Percentiles rank a stretch among this genome's conserved stretches.
Conservation (phyloP, 306 rosid genomes). For the Hippophae gyantsensis region DNA sequence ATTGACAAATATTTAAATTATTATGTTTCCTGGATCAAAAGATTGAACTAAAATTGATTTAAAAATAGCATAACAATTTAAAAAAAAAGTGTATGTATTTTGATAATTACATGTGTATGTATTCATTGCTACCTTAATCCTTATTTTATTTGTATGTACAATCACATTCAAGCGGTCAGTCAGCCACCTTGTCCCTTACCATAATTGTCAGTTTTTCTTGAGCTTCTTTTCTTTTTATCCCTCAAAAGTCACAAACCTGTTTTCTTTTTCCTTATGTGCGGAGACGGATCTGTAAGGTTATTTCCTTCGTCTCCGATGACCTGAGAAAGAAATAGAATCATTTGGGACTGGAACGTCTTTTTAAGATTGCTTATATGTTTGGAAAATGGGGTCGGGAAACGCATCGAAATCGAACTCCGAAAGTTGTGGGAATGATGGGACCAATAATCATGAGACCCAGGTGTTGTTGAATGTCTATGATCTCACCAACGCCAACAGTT, state of each 20-base stretch:
- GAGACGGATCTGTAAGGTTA: conserved; percentile 32
- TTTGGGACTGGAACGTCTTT: conserved; percentile 8
- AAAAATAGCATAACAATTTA: no score
- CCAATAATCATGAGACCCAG: conserved; percentile 15
- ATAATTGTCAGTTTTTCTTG: not conserved
- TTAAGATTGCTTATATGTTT: conserved; percentile 11
- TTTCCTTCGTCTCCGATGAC: conserved; percentile 14
- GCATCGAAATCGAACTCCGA: conserved; percentile 30
- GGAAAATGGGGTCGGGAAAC: conserved; percentile 50
- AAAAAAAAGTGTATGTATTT: no score
- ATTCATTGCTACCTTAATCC: no score
- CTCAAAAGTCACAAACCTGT: conserved; percentile 6
- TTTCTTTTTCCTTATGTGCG: not conserved
- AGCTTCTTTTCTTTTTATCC: not conserved
- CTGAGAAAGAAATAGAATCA: conserved; percentile 8
- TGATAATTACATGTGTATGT: no score
- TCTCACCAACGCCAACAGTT: conserved; percentile 80
- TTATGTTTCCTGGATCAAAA: no score
- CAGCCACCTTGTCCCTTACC: not conserved
- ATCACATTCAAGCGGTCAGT: not conserved
- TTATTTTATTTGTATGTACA: no score
- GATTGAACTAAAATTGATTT: no score
- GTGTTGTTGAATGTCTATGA: conserved; percentile 83
- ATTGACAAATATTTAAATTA: no score
- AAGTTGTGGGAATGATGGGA: conserved; percentile 22